phyloP scores from a whole-genome alignment of 495 filamentous ascomycete genomes.

The Xylaria bambusicola region DNA sequence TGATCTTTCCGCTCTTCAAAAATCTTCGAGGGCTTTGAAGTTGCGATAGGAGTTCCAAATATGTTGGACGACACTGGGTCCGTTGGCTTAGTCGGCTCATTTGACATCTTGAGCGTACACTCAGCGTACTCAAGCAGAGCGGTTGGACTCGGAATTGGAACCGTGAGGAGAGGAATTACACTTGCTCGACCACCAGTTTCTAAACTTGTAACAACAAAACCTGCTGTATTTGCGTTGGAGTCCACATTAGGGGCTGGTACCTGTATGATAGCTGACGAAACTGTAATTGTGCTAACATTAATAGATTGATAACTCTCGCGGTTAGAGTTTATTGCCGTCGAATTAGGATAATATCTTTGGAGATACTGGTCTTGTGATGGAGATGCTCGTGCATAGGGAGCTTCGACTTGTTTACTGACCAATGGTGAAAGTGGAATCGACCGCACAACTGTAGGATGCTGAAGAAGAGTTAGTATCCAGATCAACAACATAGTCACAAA shows the following conservation, averaged over 20 bases:
- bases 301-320: slow-evolving; percentile 23
- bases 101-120: background rate
- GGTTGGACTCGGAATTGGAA: slow-evolving; percentile 12
- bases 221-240: slow-evolving; percentile 41
- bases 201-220: slow-evolving; percentile 12
- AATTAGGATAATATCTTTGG: slow-evolving; percentile 13
- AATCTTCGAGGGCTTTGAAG: slow-evolving; percentile 54
- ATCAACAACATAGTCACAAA: slow-evolving; percentile 22
- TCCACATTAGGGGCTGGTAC: slow-evolving; percentile 15
- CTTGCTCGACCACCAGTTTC: slow-evolving; percentile 9
- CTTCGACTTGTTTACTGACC: background rate
- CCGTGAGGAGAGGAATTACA: slow-evolving; percentile 15
- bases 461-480: slow-evolving; percentile 31
- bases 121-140: background rate
- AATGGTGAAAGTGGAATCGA: slow-evolving; percentile 15
- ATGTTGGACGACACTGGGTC: slow-evolving; percentile 38
- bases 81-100: slow-evolving; percentile 22
- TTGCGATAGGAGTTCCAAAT: slow-evolving; percentile 61
- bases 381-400: background rate
- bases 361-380: background rate
- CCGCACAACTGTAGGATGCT: slow-evolving; percentile 22
- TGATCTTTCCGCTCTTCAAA: slow-evolving; percentile 54
- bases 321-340: slow-evolving; percentile 9
- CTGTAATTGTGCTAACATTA: slow-evolving; percentile 10
- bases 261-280: slow-evolving; percentile 17